A percentile compares a stretch with the other conserved stretches of the same genome.
phyloP scores from a whole-genome alignment of 140 eudicot genomes.

The Senecio squalidus region DNA sequence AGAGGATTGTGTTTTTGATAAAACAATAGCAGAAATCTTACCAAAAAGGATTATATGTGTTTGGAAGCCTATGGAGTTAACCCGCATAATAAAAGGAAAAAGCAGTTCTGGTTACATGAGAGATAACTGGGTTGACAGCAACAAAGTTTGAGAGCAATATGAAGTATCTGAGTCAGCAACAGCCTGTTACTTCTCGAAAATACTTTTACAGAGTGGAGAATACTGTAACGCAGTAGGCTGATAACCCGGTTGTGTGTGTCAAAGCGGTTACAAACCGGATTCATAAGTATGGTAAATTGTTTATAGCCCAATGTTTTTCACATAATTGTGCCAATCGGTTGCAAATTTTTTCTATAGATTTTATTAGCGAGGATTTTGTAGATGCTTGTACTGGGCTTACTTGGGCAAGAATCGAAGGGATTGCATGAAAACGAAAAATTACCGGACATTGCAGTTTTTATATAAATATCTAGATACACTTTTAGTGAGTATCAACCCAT shows the following conservation, averaged over 20 bases:
- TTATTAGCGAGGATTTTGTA: constrained; percentile 57
- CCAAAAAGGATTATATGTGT: constrained; percentile 70
- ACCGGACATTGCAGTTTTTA: no score
- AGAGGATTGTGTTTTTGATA: constrained; percentile 56
- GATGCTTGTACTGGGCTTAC: constrained; percentile 80
- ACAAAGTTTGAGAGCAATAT: constrained; percentile 75
- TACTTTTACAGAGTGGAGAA: constrained; percentile 71
- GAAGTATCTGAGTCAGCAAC: constrained; percentile 59
- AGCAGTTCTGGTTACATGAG: constrained; percentile 45
- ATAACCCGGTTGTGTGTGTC: constrained; percentile 66
- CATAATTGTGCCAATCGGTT: constrained; percentile 36
- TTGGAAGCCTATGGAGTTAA: constrained; percentile 65
- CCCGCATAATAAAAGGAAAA: constrained; percentile 40
- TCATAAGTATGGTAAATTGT: constrained; percentile 52
- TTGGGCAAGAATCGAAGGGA: constrained; percentile 54
- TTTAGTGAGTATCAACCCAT: no score
- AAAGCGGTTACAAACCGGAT: constrained; percentile 60
- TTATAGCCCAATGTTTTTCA: constrained; percentile 46
- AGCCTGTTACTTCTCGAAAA: constrained; percentile 33
- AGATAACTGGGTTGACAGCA: constrained; percentile 68
- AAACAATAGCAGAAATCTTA: constrained; percentile 55
- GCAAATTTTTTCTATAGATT: constrained; percentile 66
- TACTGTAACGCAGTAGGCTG: constrained; percentile 70
- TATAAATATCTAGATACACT: no score
- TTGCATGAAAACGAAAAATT: constrained; percentile 27